Base-by-base conservation (phyloP, 805 yeast species). In the Metschnikowia peoriensis region DNA sequence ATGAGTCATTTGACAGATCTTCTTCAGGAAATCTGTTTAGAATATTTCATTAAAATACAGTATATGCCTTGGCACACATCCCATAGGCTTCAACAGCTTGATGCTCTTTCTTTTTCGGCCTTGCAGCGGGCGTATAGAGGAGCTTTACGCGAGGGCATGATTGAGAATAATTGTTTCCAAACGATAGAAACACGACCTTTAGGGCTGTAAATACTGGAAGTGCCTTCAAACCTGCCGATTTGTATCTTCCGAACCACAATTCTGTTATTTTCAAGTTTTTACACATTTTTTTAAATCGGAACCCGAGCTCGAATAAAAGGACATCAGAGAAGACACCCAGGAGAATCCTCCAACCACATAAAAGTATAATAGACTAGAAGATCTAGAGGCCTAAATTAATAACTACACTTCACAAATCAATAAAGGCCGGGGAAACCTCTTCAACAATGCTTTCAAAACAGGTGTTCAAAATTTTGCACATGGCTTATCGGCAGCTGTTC, bases 251-350 rank as follows among this genome's bases (percentile, higher is more conserved):
- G n/a, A 35, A 44, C 28, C 46, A 28, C 15, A 22, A 44, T 32
- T 28, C 29, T 34, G 46, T 44, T 38, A 29, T 44, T 44, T 44
- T 39, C n/a, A 44, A 44, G 46, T 11, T 32, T 6, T 39, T 29
- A 27, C n/a, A 15, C n/a, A 17, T 8, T 8, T 44, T 44, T 32
- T 17, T 29, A n/a, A 38, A 44, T 22, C 46, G 29, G 28, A 10
- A 10, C 22, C 11, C 16, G 39, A 44, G 14, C 39, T n/a, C n/a
- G 39, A n/a, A 32, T 8, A 32, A 27, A 34, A 41, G 35, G 35
- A 41, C 27, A 16, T 15, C 11, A 7, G 32, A 44, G 38, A 27
- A 44, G 32, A 22, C 46, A 14, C 39, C 6, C 46, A 29, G 16
- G 46, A 15, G 7, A 10, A 16, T 7, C 39, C 39, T 8, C 6